Conservation (phyloP, 805 yeast genomes). For the Blastobotrys muscicola region DNA sequence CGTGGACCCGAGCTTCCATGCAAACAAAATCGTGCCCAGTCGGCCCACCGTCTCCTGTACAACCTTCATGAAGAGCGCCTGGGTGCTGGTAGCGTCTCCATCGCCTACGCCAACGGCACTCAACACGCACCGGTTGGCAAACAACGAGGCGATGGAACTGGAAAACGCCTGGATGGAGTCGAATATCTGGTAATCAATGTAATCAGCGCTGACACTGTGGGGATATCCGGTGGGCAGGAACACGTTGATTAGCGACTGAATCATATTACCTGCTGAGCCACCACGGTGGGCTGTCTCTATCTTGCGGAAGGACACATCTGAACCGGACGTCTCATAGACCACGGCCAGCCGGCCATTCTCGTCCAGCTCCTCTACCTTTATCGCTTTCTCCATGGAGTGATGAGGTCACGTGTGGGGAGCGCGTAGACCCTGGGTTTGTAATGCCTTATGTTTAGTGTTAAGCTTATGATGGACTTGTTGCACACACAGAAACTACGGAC, state of each 20-base stretch:
- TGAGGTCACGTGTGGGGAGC: too few relatives aligned
- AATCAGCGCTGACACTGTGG: constrained; percentile 25
- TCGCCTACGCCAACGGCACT: constrained; percentile 31
- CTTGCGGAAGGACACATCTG: constrained; percentile 4
- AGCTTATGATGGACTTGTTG: too few relatives aligned
- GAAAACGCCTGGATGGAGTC: constrained; percentile 31
- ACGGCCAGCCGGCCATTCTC: constrained; percentile 16
- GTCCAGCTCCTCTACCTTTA: constrained; percentile 11
- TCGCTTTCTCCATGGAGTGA: constrained; percentile 1
- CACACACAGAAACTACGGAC: too few relatives aligned
- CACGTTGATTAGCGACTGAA: constrained; percentile 18
- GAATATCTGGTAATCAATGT: constrained; percentile 27
- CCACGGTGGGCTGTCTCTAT: not conserved
- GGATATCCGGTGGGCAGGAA: constrained; percentile 32
- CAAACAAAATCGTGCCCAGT: constrained; percentile 28
- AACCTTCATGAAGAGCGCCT: constrained; percentile 30
- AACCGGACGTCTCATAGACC: constrained; percentile 13
- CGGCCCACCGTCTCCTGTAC: constrained; percentile 30
- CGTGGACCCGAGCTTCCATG: constrained; percentile 27
- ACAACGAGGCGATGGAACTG: constrained; percentile 24
- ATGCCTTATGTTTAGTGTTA: too few relatives aligned
- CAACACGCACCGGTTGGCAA: constrained; percentile 29
- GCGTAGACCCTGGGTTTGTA: too few relatives aligned
- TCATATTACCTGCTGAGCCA: constrained; percentile 1
- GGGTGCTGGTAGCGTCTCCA: constrained; percentile 26